Base-by-base conservation (phyloP, 768 basidiomycete genomes). In the Hydnomerulius pinastri region DNA sequence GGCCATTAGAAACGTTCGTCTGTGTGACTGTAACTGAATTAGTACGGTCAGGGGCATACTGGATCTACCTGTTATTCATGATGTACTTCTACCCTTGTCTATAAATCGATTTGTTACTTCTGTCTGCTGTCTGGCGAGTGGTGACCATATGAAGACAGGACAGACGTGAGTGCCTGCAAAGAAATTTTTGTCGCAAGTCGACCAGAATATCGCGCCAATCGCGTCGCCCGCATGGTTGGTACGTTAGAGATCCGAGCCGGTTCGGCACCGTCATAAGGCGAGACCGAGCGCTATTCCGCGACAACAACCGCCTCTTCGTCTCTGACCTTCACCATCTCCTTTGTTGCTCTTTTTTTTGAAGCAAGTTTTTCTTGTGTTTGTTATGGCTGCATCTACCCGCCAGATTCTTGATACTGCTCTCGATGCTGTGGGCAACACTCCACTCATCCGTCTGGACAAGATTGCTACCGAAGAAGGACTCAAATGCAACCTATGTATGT, bases 361-460 rank as follows among this genome's bases (percentile, higher is more conserved):
- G 3, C 23, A 49, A 10, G 40, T 25, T 50, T n/a, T n/a, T n/a
- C n/a, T n/a, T 33, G 10, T 29, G 33, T 51, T 50, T 8, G 30
- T n/a, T 51, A 77, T 74, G 73, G 27, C 63, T 4, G 50, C 51
- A 23, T 23, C 54, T 27, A 43, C 75, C 39, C 77, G 49, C 25
- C 58, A 71, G 8, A 79, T 97, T 35, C 77, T 97, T 36, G 81
- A 90, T 56, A 85, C 76, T 32, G 90, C 89, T 4, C 82, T 94
- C 33, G 92, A 83, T 23, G 91, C 90, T 8, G 84, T 98, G 10
- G 96, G 96, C 3, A 77, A 90, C 56, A 98, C 97, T 0, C 97
- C 96, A 3, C 80, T 99, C 59, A 81, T 99, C 56, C 80, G 91
- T 43, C 79, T 98, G 6, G 84, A 90, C 71, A 85, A 83, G 63